phyloP scores from a whole-genome alignment of 495 filamentous ascomycete genomes.

The Hypomontagnella submonticulosa region DNA sequence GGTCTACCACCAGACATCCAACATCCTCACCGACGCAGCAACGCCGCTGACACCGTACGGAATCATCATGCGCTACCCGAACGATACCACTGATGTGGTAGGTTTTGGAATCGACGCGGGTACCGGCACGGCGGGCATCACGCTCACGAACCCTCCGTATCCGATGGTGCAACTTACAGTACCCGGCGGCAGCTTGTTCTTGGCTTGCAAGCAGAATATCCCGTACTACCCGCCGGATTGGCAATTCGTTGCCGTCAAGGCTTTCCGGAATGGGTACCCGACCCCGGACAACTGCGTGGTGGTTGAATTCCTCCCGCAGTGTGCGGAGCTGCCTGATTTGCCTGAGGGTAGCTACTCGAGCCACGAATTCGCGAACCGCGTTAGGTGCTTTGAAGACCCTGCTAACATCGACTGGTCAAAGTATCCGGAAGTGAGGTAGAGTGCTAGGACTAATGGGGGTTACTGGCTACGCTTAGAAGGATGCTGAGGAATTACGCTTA shows the following conservation, averaged over 20 bases:
- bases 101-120: slow-evolving; percentile 43
- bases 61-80: slow-evolving; percentile 30
- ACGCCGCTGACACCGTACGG: slow-evolving; percentile 46
- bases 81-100: slow-evolving; percentile 24
- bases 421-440: slow-evolving; percentile 18
- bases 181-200: slow-evolving; percentile 12
- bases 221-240: slow-evolving; percentile 34
- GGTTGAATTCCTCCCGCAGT: slow-evolving; percentile 47
- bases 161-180: slow-evolving; percentile 30
- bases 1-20: slow-evolving; percentile 22
- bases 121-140: slow-evolving; percentile 34
- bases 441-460: background rate
- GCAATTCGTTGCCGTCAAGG: slow-evolving; percentile 28
- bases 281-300: slow-evolving; percentile 40
- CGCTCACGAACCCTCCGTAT: slow-evolving; percentile 25
- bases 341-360: slow-evolving; percentile 42
- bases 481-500: too few species aligned
- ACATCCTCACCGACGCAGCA: slow-evolving; percentile 49
- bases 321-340: slow-evolving; percentile 39
- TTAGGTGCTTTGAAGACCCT: slow-evolving; percentile 40
- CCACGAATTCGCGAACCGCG: slow-evolving; percentile 46
- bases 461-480: background rate
- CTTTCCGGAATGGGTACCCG: slow-evolving; percentile 36
- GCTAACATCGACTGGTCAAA: slow-evolving; percentile 20
- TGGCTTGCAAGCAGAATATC: slow-evolving; percentile 46